phyloP scores from a whole-genome alignment of 2,329 filamentous ascomycete genomes.

The Colletotrichum gigasporum region DNA sequence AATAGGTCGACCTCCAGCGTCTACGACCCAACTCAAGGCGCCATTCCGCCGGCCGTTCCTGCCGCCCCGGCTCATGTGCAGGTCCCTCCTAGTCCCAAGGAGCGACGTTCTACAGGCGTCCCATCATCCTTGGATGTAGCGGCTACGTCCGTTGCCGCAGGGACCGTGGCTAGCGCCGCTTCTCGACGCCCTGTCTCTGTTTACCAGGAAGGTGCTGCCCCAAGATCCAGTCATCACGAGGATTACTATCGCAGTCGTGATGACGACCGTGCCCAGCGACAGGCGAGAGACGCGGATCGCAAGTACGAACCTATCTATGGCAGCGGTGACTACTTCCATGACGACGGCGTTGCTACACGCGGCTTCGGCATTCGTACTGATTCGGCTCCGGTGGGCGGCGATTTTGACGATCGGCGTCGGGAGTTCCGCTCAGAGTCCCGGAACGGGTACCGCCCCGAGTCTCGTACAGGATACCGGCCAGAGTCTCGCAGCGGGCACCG shows the following conservation, averaged over 20 bases:
- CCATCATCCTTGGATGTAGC: conserved; percentile 22
- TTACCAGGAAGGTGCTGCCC: conserved; percentile 58
- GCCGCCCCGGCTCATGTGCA: conserved; percentile 42
- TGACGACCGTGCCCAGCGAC: conserved; percentile 54
- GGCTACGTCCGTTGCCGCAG: conserved; percentile 14
- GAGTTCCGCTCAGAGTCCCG: conserved; percentile 37
- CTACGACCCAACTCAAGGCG: conserved; percentile 60
- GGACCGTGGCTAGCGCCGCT: conserved; percentile 35
- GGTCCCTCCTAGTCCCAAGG: conserved; percentile 45
- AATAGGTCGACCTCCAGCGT: conserved; percentile 52
- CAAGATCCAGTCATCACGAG: conserved; percentile 54
- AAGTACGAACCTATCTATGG: conserved; percentile 45
- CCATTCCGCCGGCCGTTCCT: conserved; percentile 52
- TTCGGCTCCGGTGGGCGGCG: conserved; percentile 39
- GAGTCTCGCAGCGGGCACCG: conserved; percentile 40
- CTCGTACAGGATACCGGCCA: conserved; percentile 36
- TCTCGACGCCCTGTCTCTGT: conserved; percentile 59
- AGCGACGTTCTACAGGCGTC: conserved; percentile 34
- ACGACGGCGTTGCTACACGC: conserved; percentile 56
- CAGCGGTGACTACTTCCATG: conserved; percentile 50
- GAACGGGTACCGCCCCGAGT: conserved; percentile 49
- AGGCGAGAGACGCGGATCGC: conserved; percentile 50
- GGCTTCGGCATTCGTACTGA: conserved; percentile 64
- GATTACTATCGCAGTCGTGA: conserved; percentile 60
- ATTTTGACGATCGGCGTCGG: conserved; percentile 51